phyloP scores from a whole-genome alignment of 169 alveolate species.

The Fabrea salina region DNA sequence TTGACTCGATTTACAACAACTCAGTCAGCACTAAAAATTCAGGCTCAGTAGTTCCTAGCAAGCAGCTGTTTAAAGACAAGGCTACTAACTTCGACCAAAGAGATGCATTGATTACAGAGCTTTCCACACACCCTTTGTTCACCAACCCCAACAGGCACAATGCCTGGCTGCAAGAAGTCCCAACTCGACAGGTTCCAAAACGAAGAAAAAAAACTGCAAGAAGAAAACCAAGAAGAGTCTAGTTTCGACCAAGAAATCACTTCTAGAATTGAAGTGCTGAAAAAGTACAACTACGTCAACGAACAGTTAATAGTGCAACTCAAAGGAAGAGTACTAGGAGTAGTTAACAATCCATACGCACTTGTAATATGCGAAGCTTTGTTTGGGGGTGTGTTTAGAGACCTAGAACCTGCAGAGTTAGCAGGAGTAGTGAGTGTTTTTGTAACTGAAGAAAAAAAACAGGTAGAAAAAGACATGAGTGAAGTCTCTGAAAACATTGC shows the following conservation, averaged over 20 bases:
- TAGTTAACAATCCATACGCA: constrained; percentile 18
- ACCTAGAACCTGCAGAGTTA: not conserved
- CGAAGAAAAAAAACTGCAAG: not conserved
- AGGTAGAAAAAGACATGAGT: not conserved
- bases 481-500: not conserved
- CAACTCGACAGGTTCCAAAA: not conserved
- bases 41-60: too few species aligned
- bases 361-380: not conserved
- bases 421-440: constrained; percentile 20
- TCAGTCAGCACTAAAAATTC: too few species aligned
- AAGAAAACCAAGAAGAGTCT: not conserved
- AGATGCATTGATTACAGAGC: not conserved
- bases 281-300: not conserved
- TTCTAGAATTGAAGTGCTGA: constrained; percentile 14
- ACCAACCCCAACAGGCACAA: not conserved
- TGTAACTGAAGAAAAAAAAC: constrained; percentile 14
- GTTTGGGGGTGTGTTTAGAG: not conserved
- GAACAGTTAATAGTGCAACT: not conserved
- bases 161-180: not conserved
- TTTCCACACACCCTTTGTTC: not conserved
- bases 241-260: not conserved
- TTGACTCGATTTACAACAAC: too few species aligned
- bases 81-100: not conserved
- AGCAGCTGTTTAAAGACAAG: not conserved
- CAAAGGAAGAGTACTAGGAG: constrained; percentile 25